These are phyloP conservation scores for Citrus cavaleriei DNA, from an alignment of 345 rosid genomes.

Conservation along the genomic window DNA sequence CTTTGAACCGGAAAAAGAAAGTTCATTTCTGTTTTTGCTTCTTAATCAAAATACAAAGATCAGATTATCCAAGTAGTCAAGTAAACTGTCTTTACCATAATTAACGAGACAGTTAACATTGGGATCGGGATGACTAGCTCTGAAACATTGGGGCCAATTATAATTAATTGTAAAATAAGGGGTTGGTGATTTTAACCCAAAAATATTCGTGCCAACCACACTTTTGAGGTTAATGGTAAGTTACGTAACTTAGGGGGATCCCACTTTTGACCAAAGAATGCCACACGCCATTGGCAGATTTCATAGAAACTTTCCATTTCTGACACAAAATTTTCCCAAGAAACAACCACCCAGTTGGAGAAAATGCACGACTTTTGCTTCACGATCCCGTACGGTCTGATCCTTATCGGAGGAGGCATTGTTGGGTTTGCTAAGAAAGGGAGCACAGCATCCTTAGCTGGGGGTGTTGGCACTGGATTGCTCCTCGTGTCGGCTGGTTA, in stretches of 20 bases:
- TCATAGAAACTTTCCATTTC: not conserved
- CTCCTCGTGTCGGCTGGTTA: conserved; percentile 78
- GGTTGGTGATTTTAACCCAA: not conserved
- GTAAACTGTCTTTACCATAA: too few species aligned
- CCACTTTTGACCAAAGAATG: conserved; percentile 27
- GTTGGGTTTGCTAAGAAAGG: conserved; percentile 74
- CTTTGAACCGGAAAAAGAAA: too few species aligned
- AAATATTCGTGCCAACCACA: not conserved
- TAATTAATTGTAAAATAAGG: not conserved
- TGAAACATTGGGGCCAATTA: not conserved
- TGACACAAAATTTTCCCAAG: conserved; percentile 9
- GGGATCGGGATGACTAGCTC: not conserved
- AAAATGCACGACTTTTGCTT: conserved; percentile 96
- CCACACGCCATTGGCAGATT: conserved; percentile 29
- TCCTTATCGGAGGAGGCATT: conserved; percentile 77
- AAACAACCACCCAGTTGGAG: conserved; percentile 5
- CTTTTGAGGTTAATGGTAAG: conserved; percentile 15
- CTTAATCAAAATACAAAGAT: too few species aligned
- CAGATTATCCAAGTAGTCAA: too few species aligned
- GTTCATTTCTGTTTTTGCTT: too few species aligned
- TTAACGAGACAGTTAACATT: not conserved
- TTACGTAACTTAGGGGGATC: too few species aligned
- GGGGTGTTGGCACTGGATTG: conserved; percentile 77
- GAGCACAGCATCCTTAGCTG: conserved; percentile 74
- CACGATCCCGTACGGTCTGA: conserved; percentile 91